phyloP scores from a whole-genome alignment of 148 eudicot species.

The Vaccinium corymbosum region DNA sequence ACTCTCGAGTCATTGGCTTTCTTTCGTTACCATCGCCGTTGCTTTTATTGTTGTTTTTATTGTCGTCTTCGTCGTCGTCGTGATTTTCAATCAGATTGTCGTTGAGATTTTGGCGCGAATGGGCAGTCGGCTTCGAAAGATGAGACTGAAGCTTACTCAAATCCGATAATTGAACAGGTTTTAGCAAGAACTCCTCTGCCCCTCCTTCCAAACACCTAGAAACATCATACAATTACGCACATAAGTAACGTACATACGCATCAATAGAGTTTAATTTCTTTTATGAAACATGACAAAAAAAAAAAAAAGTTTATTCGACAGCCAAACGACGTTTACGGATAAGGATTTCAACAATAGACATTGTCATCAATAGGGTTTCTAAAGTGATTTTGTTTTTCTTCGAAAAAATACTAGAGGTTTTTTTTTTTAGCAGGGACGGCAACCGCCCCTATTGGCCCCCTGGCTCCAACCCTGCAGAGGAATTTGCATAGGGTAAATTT shows the following conservation, averaged over 20 bases:
- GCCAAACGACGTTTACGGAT: not conserved
- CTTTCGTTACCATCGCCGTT: slow-evolving; percentile 23
- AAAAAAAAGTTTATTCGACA: not conserved
- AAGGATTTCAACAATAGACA: not conserved
- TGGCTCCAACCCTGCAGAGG: not conserved
- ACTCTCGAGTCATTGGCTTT: slow-evolving; percentile 18
- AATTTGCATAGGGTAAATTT: not conserved
- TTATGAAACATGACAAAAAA: not conserved
- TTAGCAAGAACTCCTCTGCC: slow-evolving; percentile 56
- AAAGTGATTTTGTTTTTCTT: not conserved
- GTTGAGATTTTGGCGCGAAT: not conserved
- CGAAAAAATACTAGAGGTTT: too few species aligned
- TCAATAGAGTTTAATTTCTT: not conserved
- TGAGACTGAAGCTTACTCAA: slow-evolving; percentile 38
- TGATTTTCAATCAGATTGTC: too few species aligned
- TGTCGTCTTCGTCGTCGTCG: not conserved
- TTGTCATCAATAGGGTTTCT: not conserved
- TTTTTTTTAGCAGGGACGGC: too few species aligned
- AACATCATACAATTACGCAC: not conserved
- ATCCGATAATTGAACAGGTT: slow-evolving; percentile 55
- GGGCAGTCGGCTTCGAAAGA: slow-evolving; percentile 7
- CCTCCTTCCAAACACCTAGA: slow-evolving; percentile 64
- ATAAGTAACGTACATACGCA: not conserved
- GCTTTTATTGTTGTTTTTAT: not conserved
- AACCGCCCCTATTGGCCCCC: too few species aligned